These are phyloP conservation scores for Salix dunnii DNA, from an alignment of 345 rosid genomes.

Conservation along the genomic window DNA sequence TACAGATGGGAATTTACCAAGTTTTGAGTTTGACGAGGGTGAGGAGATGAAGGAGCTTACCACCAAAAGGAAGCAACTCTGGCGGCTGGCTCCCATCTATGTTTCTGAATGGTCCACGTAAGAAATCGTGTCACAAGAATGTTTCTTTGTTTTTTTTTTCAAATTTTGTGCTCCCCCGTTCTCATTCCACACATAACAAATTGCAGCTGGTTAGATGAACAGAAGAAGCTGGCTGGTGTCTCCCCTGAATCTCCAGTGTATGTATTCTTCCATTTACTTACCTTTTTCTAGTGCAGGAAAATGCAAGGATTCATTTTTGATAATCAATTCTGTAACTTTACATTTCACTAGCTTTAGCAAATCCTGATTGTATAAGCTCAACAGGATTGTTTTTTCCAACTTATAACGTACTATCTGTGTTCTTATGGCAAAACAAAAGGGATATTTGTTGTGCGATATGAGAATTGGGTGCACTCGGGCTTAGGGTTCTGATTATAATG, in stretches of 20 bases:
- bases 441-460: neutral
- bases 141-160: neutral
- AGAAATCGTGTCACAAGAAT: constrained; percentile 24
- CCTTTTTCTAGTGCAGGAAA: neutral
- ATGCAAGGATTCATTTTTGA: neutral
- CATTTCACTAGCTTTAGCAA: neutral
- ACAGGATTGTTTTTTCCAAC: neutral
- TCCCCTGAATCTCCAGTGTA: constrained; percentile 89
- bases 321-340: neutral
- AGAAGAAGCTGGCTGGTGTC: constrained; percentile 77
- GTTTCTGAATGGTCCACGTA: constrained; percentile 79
- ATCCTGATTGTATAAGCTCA: neutral
- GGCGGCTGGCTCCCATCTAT: constrained; percentile 70
- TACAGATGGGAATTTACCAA: constrained; percentile 63
- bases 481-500: neutral
- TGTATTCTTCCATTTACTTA: constrained; percentile 18
- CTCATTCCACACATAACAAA: constrained; percentile 1
- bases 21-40: constrained; percentile 60
- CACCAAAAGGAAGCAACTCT: constrained; percentile 60
- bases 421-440: neutral
- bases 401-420: neutral
- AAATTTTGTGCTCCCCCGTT: neutral
- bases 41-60: constrained; percentile 53
- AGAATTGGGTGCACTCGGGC: neutral
- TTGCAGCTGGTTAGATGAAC: constrained; percentile 79